A percentile compares a stretch with the other conserved stretches of the same genome.
These are phyloP conservation scores for Colletotrichum sojae DNA, from an alignment of 2,329 filamentous ascomycete genomes.

Conservation along the genomic window DNA sequence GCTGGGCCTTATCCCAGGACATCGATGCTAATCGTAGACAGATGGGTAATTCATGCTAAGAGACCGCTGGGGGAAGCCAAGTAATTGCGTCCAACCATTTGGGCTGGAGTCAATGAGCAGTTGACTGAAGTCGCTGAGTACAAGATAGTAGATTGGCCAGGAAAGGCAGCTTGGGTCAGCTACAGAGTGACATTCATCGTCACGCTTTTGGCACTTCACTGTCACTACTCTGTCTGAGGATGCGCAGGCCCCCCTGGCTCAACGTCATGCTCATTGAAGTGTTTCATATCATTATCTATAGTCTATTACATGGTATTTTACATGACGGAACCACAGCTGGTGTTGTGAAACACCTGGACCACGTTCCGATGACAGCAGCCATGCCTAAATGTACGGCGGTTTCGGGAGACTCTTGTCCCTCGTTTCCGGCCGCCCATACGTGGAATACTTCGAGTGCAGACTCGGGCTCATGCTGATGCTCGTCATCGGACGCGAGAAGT, in stretches of 20 bases:
- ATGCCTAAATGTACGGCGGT: neutral
- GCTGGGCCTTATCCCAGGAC: too few species aligned
- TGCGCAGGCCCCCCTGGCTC: too few species aligned
- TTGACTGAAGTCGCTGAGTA: too few species aligned
- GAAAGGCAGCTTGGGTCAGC: too few species aligned
- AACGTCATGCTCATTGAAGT: too few species aligned
- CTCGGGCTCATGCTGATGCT: slow-evolving; percentile 11
- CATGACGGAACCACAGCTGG: neutral
- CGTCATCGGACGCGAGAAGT: slow-evolving; percentile 2
- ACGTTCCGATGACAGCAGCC: too few species aligned
- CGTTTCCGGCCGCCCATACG: neutral
- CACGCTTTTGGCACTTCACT: too few species aligned
- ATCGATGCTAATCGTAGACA: neutral
- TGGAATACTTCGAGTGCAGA: slow-evolving; percentile 9
- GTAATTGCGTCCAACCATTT: neutral
- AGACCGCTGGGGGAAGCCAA: slow-evolving; percentile 1
- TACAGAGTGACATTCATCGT: too few species aligned
- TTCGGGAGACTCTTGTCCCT: neutral
- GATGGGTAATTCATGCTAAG: neutral
- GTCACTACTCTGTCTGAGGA: too few species aligned
- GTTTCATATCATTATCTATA: neutral
- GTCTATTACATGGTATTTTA: neutral
- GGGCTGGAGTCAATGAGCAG: too few species aligned
- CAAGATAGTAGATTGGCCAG: too few species aligned
- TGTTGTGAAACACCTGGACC: too few species aligned